phyloP scores from a whole-genome alignment of 1,284 basidiomycete species.

The Mycosarcoma mackinlayi region DNA sequence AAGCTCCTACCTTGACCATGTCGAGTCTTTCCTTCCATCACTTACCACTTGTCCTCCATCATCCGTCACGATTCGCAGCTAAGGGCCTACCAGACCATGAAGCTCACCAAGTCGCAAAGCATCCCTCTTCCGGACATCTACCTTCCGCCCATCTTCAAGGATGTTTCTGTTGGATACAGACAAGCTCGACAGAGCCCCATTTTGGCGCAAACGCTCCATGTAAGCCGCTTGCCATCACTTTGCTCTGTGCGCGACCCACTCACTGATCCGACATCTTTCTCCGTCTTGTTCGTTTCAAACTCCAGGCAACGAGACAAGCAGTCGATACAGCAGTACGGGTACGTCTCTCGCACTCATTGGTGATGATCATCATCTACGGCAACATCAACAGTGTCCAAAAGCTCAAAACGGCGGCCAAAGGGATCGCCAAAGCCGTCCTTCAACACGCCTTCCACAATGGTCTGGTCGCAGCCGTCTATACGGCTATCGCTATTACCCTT shows the following conservation, averaged over 20 bases:
- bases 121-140: neutral
- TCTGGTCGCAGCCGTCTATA: neutral
- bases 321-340: neutral
- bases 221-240: too few species aligned
- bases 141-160: neutral
- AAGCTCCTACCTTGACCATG: too few species aligned
- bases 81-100: neutral
- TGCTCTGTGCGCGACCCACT: too few species aligned
- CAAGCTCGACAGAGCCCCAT: neutral
- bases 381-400: conserved; percentile 1
- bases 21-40: too few species aligned
- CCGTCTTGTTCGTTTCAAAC: neutral
- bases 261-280: neutral
- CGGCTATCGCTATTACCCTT: neutral
- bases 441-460: conserved; percentile 1
- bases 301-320: neutral
- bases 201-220: neutral
- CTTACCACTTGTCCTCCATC: too few species aligned
- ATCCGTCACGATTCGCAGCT: too few species aligned
- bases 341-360: neutral
- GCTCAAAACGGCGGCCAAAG: neutral
- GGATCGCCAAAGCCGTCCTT: neutral
- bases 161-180: neutral
- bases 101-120: conserved; percentile 1
- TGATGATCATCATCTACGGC: conserved; percentile 1